Conservation (phyloP, 306 rosid species). For the Phaseolus lunatus region DNA sequence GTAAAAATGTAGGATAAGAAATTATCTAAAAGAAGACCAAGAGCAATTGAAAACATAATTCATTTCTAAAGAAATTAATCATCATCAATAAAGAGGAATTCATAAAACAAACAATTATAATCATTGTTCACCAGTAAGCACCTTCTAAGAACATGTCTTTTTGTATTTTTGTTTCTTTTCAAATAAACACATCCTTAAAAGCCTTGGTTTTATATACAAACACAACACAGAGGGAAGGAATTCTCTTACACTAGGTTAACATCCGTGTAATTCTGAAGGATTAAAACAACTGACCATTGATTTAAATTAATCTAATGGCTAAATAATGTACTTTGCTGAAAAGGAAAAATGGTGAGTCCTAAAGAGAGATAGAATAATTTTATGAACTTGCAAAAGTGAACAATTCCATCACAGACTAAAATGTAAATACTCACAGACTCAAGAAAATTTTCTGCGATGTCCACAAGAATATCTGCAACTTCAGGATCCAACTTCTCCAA, state of each 20-base stretch:
- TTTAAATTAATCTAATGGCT: background rate
- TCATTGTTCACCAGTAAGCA: background rate
- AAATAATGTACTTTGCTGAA: background rate
- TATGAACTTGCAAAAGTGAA: slow-evolving; percentile 12
- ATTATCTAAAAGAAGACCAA: slow-evolving; percentile 2
- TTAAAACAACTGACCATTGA: background rate
- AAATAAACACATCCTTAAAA: background rate
- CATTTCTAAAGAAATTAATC: background rate
- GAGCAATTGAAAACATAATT: slow-evolving; percentile 17
- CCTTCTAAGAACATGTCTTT: background rate
- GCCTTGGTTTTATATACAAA: background rate
- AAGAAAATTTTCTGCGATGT: slow-evolving; percentile 91
- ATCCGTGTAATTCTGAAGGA: background rate
- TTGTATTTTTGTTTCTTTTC: background rate
- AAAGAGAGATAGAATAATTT: slow-evolving; percentile 20
- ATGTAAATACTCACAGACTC: slow-evolving; percentile 76
- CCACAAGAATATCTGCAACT: slow-evolving; percentile 89
- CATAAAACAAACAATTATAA: slow-evolving; percentile 19
- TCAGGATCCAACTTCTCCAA: slow-evolving; percentile 85
- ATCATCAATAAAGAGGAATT: slow-evolving; percentile 24
- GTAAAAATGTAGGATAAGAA: background rate
- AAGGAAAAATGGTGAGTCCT: background rate
- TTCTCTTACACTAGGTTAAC: background rate
- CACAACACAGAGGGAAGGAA: background rate
- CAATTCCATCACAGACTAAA: background rate